Evolutionary conservation across 2,329 filamentous ascomycete species (phyloP).

Genomic region (Paracorniculantispora psalliotae): DNA sequence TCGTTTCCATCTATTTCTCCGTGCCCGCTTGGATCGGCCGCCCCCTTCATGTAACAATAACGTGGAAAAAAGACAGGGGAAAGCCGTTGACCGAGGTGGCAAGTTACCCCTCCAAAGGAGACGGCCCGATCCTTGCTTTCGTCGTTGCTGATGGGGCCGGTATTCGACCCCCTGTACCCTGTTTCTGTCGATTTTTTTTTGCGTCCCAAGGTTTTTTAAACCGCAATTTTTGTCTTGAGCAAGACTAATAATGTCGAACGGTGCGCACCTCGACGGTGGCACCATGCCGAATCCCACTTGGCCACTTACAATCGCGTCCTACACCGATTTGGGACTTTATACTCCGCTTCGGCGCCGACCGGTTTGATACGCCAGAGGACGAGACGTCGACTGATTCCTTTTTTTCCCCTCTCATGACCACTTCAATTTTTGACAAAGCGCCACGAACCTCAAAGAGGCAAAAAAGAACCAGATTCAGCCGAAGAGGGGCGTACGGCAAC

Average conservation of each 20-base stretch:
- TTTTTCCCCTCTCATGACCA: neutral
- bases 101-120: neutral
- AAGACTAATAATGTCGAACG: neutral
- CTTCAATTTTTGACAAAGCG: no score
- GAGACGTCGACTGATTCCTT: neutral
- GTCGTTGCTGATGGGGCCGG: neutral
- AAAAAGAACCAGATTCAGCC: neutral
- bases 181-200: neutral
- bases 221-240: neutral
- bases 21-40: neutral
- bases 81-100: constrained; percentile 5
- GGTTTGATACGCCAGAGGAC: neutral
- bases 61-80: neutral
- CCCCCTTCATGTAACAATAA: neutral
- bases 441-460: neutral
- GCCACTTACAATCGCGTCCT: neutral
- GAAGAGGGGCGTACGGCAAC: neutral
- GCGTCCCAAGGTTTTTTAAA: neutral
- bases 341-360: neutral
- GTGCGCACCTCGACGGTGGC: neutral
- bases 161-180: constrained; percentile 5
- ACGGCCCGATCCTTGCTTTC: constrained; percentile 8
- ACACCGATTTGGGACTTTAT: neutral
- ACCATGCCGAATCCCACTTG: neutral
- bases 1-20: neutral